Conservation (phyloP, 805 yeast genomes). For the Barnettozyma siamensis region DNA sequence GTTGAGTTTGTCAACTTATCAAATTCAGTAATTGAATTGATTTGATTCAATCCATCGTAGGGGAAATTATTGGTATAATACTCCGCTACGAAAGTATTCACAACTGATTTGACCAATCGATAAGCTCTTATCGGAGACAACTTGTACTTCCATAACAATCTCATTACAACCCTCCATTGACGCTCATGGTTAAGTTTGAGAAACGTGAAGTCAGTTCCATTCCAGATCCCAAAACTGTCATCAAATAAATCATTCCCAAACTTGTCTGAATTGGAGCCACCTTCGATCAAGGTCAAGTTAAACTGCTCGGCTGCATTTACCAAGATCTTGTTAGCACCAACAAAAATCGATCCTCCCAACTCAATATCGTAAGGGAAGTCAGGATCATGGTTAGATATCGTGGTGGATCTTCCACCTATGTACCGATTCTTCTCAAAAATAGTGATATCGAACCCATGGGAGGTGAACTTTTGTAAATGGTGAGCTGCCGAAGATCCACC, state of each 20-base stretch:
- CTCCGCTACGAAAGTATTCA: slow-evolving; percentile 27
- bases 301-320: slow-evolving; percentile 32
- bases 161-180: slow-evolving; percentile 8
- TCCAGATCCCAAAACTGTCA: slow-evolving; percentile 31
- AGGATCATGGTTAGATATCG: slow-evolving; percentile 27
- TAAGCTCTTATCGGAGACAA: slow-evolving; percentile 22
- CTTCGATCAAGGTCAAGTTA: slow-evolving; percentile 22
- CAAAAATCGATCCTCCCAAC: slow-evolving; percentile 43
- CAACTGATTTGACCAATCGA: slow-evolving; percentile 14
- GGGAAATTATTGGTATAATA: slow-evolving; percentile 34
- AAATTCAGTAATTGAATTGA: slow-evolving; percentile 22
- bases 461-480: slow-evolving; percentile 35
- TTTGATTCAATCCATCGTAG: slow-evolving; percentile 20
- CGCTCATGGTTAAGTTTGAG: slow-evolving; percentile 4
- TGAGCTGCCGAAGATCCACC: slow-evolving; percentile 46
- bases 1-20: slow-evolving; percentile 17
- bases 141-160: slow-evolving; percentile 29
- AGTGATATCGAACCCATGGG: slow-evolving; percentile 31
- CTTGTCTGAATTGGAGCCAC: slow-evolving; percentile 13
- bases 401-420: slow-evolving; percentile 43
- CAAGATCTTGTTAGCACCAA: slow-evolving; percentile 34
- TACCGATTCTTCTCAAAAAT: slow-evolving; percentile 35
- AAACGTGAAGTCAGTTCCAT: slow-evolving; percentile 28
- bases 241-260: slow-evolving; percentile 10
- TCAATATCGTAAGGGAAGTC: slow-evolving; percentile 25